These are phyloP conservation scores for Calocybe gangraenosa DNA, from an alignment of 768 basidiomycete genomes.

Conservation along the genomic window DNA sequence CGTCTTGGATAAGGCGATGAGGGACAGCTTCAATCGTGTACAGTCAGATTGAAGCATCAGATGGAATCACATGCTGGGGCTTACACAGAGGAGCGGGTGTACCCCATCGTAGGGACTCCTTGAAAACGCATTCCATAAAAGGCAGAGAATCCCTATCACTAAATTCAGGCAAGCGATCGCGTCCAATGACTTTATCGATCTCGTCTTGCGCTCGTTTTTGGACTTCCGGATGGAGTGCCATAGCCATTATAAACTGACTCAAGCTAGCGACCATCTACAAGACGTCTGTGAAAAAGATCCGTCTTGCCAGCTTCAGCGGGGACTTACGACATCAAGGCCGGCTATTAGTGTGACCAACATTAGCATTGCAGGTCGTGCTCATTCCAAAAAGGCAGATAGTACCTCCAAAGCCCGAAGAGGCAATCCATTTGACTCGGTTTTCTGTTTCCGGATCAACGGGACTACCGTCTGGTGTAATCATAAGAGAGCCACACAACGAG, in stretches of 20 bases:
- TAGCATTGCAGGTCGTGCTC: background rate
- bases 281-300: background rate
- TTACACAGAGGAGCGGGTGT: conserved; percentile 15
- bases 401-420: conserved; percentile 16
- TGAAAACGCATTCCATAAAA: conserved; percentile 17
- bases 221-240: conserved; percentile 14
- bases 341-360: conserved; percentile 1
- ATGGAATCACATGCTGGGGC: background rate
- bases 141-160: conserved; percentile 14
- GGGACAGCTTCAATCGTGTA: conserved; percentile 12
- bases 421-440: conserved; percentile 18
- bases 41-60: background rate
- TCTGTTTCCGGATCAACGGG: conserved; percentile 14
- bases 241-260: conserved; percentile 16
- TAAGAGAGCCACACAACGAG: conserved; percentile 15
- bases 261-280: conserved; percentile 14
- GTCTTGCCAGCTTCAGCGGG: background rate
- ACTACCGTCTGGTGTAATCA: conserved; percentile 14
- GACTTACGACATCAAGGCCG: conserved; percentile 15
- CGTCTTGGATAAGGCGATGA: conserved; percentile 15
- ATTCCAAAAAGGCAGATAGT: background rate
- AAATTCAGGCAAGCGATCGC: conserved; percentile 14
- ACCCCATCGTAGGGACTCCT: conserved; percentile 17
- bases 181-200: conserved; percentile 15
- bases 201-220: conserved; percentile 17